Evolutionary conservation across 331 rosid species (phyloP), one percentile per base, ranked within the genome.

Genomic region (Cydonia oblonga): DNA sequence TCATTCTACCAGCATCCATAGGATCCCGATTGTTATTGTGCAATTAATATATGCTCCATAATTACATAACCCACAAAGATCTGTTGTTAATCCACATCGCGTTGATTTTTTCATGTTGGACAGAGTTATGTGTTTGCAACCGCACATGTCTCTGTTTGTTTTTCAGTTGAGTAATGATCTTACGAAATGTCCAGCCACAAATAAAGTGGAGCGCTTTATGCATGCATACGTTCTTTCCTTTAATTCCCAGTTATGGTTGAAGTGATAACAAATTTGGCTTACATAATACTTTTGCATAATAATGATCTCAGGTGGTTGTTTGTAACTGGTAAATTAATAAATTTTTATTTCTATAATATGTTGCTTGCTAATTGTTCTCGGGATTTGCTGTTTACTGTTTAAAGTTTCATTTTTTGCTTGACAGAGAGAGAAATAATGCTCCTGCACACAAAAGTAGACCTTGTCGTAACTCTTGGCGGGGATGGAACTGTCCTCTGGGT

Each of bases 401-500:
- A 40, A 56, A 18, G 38, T 64, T 56, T 68, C 59, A 20, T 25
- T 20, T 67, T 60, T 78, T 81, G 60, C 71, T 81, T 79, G 80
- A 64, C 80, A 95, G 97, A 85, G 40, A 70, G 75, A 56, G 97
- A 95, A 79, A 82, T 88, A 46, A 30, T 44, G 78, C 69, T 10
- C 58, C 88, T 93, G 68, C 98, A 93, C 78, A 79, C 87, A 10
- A 91, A 88, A 84, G 92, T 93, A 77, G 98, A 93, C 82, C 92
- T 93, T 56, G 96, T 93, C 69, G 84, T 87, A 76, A 93, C 98
- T 73, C 96, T 91, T 72, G 98, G 97, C 23, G 97, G 98, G 49
- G 98, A 91, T 86, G 98, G 97, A 74, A 93, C 97, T 54, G 97
- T 93, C 63, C 91, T 93, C 66, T 91, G 96, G 97, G 98, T 91